phyloP scores from a whole-genome alignment of 495 filamentous ascomycete species.

The Neurospora intermedia region DNA sequence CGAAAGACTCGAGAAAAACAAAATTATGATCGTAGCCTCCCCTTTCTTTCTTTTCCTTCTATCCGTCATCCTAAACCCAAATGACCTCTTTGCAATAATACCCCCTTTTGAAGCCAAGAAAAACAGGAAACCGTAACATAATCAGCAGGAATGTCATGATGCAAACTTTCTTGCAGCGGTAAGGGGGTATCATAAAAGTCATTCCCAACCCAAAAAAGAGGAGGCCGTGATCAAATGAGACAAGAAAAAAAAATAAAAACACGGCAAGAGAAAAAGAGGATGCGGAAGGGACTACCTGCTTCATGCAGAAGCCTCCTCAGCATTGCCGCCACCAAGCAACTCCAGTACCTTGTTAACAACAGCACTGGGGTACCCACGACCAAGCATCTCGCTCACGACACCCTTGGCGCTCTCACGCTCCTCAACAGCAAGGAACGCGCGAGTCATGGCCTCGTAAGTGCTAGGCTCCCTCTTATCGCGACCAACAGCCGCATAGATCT shows the following conservation, averaged over 20 bases:
- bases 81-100: not conserved
- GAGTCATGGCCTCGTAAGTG: conserved; percentile 99
- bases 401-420: conserved; percentile 60
- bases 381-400: conserved; percentile 84
- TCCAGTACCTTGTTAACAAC: conserved; percentile 88
- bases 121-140: not conserved
- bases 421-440: conserved; percentile 77
- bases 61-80: not conserved
- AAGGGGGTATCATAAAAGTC: not conserved
- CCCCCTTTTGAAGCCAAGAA: not conserved
- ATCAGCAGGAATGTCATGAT: not conserved
- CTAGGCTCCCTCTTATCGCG: conserved; percentile 78
- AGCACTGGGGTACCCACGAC: conserved; percentile 79
- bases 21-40: not conserved
- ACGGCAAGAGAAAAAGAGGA: not conserved
- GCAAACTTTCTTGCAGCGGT: conserved; percentile 1
- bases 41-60: not conserved
- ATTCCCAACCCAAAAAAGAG: not conserved
- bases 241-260: not conserved
- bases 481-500: conserved; percentile 65
- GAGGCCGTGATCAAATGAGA: conserved; percentile 1
- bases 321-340: conserved; percentile 58
- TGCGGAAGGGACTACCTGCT: not conserved
- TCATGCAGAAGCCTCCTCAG: conserved; percentile 10
- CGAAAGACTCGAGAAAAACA: not conserved